Conservation (phyloP, 345 rosid genomes). For the Ceriops tagal region DNA sequence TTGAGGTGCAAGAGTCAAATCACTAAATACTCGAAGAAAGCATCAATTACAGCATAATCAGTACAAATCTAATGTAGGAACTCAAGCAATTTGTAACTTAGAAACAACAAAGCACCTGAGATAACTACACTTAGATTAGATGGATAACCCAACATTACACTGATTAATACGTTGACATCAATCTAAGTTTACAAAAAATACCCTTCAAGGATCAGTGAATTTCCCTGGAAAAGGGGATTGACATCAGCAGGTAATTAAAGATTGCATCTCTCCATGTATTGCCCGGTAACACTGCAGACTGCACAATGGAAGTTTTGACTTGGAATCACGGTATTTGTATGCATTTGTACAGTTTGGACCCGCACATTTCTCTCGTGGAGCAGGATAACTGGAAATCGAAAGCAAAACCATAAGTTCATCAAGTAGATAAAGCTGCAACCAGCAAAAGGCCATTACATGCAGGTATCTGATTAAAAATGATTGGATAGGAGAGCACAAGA, state of each 20-base stretch:
- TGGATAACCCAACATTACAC: not conserved
- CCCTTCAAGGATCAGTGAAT: not conserved
- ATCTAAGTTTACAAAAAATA: not conserved
- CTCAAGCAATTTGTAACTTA: too few species aligned
- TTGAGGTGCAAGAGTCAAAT: too few species aligned
- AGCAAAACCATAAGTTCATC: not conserved
- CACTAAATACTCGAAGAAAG: too few species aligned
- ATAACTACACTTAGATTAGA: too few species aligned
- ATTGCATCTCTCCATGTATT: conserved; percentile 20
- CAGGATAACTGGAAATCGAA: conserved; percentile 25
- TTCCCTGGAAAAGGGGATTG: not conserved
- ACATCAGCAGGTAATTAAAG: conserved; percentile 18
- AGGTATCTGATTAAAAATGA: not conserved
- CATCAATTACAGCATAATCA: too few species aligned
- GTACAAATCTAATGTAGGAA: too few species aligned
- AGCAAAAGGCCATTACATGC: not conserved
- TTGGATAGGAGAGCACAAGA: not conserved
- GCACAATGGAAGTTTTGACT: conserved; percentile 28
- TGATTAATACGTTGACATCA: not conserved
- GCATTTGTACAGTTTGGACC: conserved; percentile 29
- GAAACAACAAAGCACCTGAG: too few species aligned
- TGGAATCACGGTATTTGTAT: conserved; percentile 26
- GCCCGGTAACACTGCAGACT: conserved; percentile 32
- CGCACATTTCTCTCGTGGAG: conserved; percentile 30
- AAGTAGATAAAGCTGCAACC: not conserved